A percentile compares a stretch with the other conserved stretches of the same genome.
phyloP scores from a whole-genome alignment of 257 asterid genomes.

The Solanum peruvianum region DNA sequence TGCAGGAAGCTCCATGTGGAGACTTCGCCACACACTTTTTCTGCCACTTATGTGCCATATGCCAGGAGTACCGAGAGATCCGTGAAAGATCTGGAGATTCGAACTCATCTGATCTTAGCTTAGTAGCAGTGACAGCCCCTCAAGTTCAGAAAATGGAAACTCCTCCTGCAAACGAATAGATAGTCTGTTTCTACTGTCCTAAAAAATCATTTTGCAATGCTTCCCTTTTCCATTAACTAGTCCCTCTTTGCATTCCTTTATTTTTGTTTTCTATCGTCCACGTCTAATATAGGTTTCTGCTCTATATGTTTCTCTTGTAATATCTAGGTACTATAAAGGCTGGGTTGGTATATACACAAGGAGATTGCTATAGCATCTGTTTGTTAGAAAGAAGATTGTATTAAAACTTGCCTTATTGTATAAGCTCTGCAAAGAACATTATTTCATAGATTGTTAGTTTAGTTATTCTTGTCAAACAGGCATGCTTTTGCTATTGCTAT shows the following conservation, averaged over 20 bases:
- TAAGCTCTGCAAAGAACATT: background rate
- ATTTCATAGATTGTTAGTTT: background rate
- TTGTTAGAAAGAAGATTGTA: background rate
- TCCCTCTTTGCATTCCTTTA: background rate
- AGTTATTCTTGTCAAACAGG: background rate
- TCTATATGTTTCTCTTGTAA: background rate
- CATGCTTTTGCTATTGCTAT: background rate
- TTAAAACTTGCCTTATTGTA: background rate
- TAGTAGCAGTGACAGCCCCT: slow-evolving; percentile 61
- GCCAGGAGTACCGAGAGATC: slow-evolving; percentile 92
- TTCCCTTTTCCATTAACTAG: background rate
- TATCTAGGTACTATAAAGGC: background rate
- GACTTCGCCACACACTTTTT: slow-evolving; percentile 72
- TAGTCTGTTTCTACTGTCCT: background rate
- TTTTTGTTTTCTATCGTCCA: background rate
- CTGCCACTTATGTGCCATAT: slow-evolving; percentile 86
- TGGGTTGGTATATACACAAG: background rate
- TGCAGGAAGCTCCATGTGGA: slow-evolving; percentile 92
- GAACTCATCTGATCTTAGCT: slow-evolving; percentile 17
- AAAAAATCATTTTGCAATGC: background rate
- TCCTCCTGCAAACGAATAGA: slow-evolving; percentile 11
- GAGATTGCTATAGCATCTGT: background rate
- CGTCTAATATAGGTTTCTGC: background rate
- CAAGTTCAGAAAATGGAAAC: slow-evolving; percentile 71
- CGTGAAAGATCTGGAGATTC: slow-evolving; percentile 51